Base-by-base conservation (phyloP, 73 alveolate genomes). In the Stentor roeselii region DNA sequence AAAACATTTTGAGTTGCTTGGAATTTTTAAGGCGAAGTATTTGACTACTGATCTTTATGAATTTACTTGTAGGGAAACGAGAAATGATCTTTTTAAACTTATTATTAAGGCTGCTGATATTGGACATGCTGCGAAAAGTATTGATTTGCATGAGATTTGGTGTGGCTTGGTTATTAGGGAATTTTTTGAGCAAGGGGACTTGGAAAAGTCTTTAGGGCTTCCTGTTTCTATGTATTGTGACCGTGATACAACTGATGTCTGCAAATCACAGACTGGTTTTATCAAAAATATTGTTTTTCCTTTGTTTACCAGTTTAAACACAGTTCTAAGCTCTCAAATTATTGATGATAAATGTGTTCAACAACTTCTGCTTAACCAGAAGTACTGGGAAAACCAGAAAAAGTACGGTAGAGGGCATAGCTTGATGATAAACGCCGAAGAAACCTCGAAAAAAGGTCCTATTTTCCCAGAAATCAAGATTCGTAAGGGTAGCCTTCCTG, bases 141-240 rank as follows among this genome's bases (percentile, higher is more conserved):
- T 84, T 75, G 88, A 76, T 1, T 38, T 84, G 3, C 83, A 84
- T 84, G 60, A 31, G 39, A 84, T 42, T 74, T 84, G 89, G 89
- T 60, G 86, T n/a, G 84, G 75, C 39, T 67, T 60, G 42, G 77
- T 84, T 3, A 78, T 61, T 0, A 37, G 32, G 15, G 89, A 84
- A 75, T 84, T 84, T 84, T 84, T 39, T 37, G 59, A 76, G 21
- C 82, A 84, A 84, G 89, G 89, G 3, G 83, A 84, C 39, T 38
- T 75, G 39, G 89, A 84, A 36, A 75, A 84, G 39, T 3, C 3
- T 39, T 42, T 36, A 78, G 60, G 75, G 42, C 83, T 84, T 34
- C 88, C 88, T 30, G 3, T 84, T 27, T 74, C 39, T 84, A 74
- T 59, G 11, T 75, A 60, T 39, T 84, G 89, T 75, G 84, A 84